phyloP scores from a whole-genome alignment of 371 early-diverging fungal species.

The Mortierella sp. region DNA sequence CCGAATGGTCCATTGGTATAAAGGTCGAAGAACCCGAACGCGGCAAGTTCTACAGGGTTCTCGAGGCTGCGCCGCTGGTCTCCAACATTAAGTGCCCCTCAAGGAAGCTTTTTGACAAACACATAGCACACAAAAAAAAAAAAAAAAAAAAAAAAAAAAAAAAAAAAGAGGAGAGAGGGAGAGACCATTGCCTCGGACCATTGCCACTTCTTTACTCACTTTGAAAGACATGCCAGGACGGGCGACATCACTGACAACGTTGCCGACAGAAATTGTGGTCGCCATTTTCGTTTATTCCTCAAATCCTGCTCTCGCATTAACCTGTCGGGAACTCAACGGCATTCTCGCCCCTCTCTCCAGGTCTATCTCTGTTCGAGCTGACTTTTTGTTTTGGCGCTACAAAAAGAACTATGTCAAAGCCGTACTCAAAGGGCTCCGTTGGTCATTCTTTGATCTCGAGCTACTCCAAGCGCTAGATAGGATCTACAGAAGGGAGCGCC shows the following conservation, averaged over 20 bases:
- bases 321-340: slow-evolving; percentile 22
- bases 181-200: too few species aligned
- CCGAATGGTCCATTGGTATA: too few species aligned
- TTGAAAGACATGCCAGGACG: neutral
- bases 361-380: slow-evolving; percentile 26
- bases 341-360: slow-evolving; percentile 30
- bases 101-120: too few species aligned
- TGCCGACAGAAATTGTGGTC: slow-evolving; percentile 33
- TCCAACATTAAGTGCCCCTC: too few species aligned
- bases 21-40: too few species aligned
- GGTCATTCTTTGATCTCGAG: slow-evolving; percentile 45
- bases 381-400: slow-evolving; percentile 37
- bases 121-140: too few species aligned
- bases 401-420: slow-evolving; percentile 43
- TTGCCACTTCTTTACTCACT: neutral
- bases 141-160: too few species aligned
- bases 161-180: too few species aligned
- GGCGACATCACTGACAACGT: slow-evolving; percentile 8
- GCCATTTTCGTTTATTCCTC: slow-evolving; percentile 41
- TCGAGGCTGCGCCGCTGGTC: too few species aligned
- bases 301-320: slow-evolving; percentile 36
- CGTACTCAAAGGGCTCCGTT: slow-evolving; percentile 46
- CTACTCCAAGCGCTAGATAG: slow-evolving; percentile 32
- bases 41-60: too few species aligned
- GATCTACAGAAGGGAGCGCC: slow-evolving; percentile 14